Evolutionary conservation across 345 rosid species (phyloP), one percentile per base, ranked within the genome.

Genomic region (Brassica napus): DNA sequence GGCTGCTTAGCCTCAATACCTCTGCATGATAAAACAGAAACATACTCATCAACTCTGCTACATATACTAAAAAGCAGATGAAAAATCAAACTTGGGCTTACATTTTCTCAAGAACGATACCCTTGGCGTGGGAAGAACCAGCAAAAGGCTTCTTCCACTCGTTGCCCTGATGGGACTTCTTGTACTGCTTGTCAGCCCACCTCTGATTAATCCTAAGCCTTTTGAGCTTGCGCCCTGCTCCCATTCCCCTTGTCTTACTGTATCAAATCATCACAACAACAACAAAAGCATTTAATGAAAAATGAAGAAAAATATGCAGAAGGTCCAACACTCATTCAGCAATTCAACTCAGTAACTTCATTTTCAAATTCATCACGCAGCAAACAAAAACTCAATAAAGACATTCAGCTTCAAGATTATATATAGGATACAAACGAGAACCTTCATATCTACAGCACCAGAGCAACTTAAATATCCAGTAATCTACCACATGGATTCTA

Each of bases 131-230:
- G 28, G 94, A 89, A 23, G 92, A 89, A 0, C 92, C 92, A 37
- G 94, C 84, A 52, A 90, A 90, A 1, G 94, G 94, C 77, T 90
- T 90, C 87, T 90, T 90, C 94, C 90, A 90, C 39, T 90, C 92
- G 54, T 87, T 90, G 1, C 92, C 94, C 26, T 74, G 84, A 44
- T 88, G 87, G 23, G 94, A 88, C 59, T 88, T 90, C 79, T 90
- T 90, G 88, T 87, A 88, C 32, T 86, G 49, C 77, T 86, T 90
- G 73, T 90, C 89, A 12, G 92, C 89, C 94, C 90, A 90, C 86
- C 94, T 88, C 72, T 88, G 90, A 15, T 73, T 83, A 15, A 87
- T 86, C 3, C 92, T 73, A 68, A 86, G 89, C 65, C 62, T 68
- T 65, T 82, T 81, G 80, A 90, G 83, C 89, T 88, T 82, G 37